Evolutionary conservation across 106 monocot species (phyloP), one percentile per base, ranked within the genome.

Genomic region (Dendrobium chrysotoxum): DNA sequence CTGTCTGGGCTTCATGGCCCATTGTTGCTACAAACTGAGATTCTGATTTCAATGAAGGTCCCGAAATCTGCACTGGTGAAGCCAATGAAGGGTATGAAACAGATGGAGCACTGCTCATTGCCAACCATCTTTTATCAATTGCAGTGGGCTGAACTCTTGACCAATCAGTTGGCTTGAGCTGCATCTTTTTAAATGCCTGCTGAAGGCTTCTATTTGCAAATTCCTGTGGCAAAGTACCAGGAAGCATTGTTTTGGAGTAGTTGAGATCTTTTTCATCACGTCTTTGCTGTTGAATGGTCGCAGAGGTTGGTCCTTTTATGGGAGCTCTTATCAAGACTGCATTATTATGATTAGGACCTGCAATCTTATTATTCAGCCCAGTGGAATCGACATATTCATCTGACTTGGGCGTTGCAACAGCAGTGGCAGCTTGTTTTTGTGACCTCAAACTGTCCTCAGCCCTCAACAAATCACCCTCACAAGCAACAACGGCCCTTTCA

Each of bases 391-490:
- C 53, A 46, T 77, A 40, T 82, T 82, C 81, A 74, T 81, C 81
- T 9, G 68, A 21, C 61, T 85, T 94, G 45, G 78, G 17, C 58
- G 77, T 41, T 5, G 61, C 1, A 10, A 21, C 61, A 5, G 70
- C 31, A 11, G 79, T 35, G 23, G 72, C 23, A 81, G 86, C 90
- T 83, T 91, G 87, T 81, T 89, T 92, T 23, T 89, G 91, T 25
- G 79, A 41, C 38, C 86, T 92, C 77, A 98, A 75, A 68, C 17
- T 80, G 50, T 87, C 91, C 20, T 82, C 88, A 26, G 92, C 85
- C 80, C 87, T 94, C 21, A 88, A 80, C 76, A 98, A 77, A 83
- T 98, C 94, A 77, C 97, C 97, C 77, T 92, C 94, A 46, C 84
- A 86, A 20, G 92, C 81, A 65, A 98, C 87, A 25, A 98, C 84